Percentiles rank a stretch among this genome's conserved stretches.
Conservation (phyloP, 768 basidiomycete genomes). For the Sistotremastrum suecicum region DNA sequence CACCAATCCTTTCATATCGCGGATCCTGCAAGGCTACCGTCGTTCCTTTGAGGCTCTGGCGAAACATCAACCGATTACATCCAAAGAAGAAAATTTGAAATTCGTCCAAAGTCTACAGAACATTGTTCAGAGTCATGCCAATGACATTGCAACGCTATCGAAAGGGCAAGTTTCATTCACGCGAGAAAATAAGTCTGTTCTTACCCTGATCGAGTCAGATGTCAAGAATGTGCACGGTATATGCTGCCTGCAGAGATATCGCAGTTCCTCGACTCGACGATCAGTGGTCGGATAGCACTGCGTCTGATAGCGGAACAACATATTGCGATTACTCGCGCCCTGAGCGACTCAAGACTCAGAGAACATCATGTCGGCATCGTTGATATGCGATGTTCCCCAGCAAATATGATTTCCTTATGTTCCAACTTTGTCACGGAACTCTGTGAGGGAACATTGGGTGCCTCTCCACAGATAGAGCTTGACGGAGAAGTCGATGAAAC, state of each 20-base stretch:
- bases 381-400: slow-evolving; percentile 56
- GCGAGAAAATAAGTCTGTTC: background rate
- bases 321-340: slow-evolving; percentile 63
- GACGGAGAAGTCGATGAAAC: slow-evolving; percentile 59
- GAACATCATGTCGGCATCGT: slow-evolving; percentile 57
- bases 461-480: slow-evolving; percentile 48
- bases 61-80: slow-evolving; percentile 48
- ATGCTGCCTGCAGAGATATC: slow-evolving; percentile 71
- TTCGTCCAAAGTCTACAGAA: slow-evolving; percentile 58
- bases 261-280: slow-evolving; percentile 70
- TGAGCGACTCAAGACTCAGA: slow-evolving; percentile 13
- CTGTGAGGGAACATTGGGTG: slow-evolving; percentile 73
- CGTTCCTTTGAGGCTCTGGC: slow-evolving; percentile 59
- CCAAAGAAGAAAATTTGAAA: slow-evolving; percentile 49
- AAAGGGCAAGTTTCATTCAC: slow-evolving; percentile 44
- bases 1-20: slow-evolving; percentile 75
- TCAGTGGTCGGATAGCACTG: slow-evolving; percentile 76
- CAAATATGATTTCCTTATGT: slow-evolving; percentile 63
- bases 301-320: slow-evolving; percentile 87
- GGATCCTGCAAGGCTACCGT: slow-evolving; percentile 51
- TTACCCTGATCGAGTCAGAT: slow-evolving; percentile 28
- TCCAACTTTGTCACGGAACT: slow-evolving; percentile 72
- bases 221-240: slow-evolving; percentile 76
- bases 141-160: slow-evolving; percentile 84
- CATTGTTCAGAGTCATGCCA: slow-evolving; percentile 63